phyloP scores from a whole-genome alignment of 495 filamentous ascomycete genomes.

The Lindgomyces ingoldianus region DNA sequence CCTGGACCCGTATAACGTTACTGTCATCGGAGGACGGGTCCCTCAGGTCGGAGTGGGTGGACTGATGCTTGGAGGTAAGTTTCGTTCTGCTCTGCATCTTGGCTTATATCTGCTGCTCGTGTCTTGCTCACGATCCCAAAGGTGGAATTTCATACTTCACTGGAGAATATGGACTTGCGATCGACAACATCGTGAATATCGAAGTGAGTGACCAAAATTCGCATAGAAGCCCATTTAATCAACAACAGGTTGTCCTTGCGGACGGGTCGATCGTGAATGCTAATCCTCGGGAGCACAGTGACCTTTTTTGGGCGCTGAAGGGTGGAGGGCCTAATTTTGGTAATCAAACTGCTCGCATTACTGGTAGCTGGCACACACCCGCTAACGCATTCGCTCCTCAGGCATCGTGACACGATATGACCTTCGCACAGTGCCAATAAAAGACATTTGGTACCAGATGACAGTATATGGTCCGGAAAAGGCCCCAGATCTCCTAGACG shows the following conservation, averaged over 20 bases:
- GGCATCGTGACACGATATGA: constrained; percentile 25
- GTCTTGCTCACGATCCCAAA: not conserved
- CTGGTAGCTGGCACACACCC: too few relatives aligned
- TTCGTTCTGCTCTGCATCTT: not conserved
- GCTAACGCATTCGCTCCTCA: too few relatives aligned
- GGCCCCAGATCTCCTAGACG: constrained; percentile 12
- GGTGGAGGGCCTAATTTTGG: constrained; percentile 29
- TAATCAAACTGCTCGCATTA: not conserved
- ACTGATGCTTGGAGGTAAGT: constrained; percentile 17
- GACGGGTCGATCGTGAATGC: constrained; percentile 23
- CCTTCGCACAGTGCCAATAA: constrained; percentile 10
- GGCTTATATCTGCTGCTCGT: not conserved
- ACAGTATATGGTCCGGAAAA: constrained; percentile 9
- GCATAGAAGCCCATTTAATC: not conserved
- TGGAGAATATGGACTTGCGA: constrained; percentile 11
- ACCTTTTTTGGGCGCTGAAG: constrained; percentile 29
- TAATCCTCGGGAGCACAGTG: constrained; percentile 8
- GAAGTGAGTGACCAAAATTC: constrained; percentile 6
- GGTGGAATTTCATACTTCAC: constrained; percentile 24
- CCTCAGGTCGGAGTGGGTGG: constrained; percentile 15
- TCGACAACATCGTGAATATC: constrained; percentile 24
- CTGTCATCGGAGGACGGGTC: constrained; percentile 6
- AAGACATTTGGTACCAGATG: constrained; percentile 14
- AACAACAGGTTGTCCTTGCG: constrained; percentile 22
- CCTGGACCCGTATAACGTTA: constrained; percentile 13